Percentiles rank a stretch among this genome's conserved stretches.
phyloP scores from a whole-genome alignment of 108 stramenopile species.

The Schizochytrium sp. region DNA sequence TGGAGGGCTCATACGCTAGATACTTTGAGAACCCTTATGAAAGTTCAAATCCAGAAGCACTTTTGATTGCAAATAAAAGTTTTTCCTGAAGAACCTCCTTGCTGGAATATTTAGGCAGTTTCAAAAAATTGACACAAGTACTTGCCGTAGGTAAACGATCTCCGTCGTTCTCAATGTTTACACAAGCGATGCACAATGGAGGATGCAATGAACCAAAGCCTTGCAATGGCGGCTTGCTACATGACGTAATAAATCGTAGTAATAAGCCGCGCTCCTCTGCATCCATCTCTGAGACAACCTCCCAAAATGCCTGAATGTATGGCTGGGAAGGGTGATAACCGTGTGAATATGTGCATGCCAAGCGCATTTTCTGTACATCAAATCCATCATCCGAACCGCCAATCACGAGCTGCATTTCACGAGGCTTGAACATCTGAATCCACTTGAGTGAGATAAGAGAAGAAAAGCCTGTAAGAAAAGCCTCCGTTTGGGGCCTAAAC shows the following conservation, averaged over 20 bases:
- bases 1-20: too few relatives aligned
- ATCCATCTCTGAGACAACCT: slow-evolving; percentile 85
- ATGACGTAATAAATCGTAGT: slow-evolving; percentile 93
- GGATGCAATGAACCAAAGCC: slow-evolving; percentile 91
- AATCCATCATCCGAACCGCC: slow-evolving; percentile 92
- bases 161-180: slow-evolving; percentile 75
- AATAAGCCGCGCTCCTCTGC: slow-evolving; percentile 89
- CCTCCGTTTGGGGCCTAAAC: slow-evolving; percentile 82
- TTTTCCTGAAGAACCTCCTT: slow-evolving; percentile 86
- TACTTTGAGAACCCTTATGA: neutral
- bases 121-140: slow-evolving; percentile 97
- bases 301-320: slow-evolving; percentile 88
- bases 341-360: slow-evolving; percentile 84
- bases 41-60: slow-evolving; percentile 96
- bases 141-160: slow-evolving; percentile 87
- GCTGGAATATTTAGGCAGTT: slow-evolving; percentile 91
- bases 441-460: slow-evolving; percentile 92
- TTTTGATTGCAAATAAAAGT: slow-evolving; percentile 92
- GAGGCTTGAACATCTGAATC: slow-evolving; percentile 91
- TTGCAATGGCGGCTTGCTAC: slow-evolving; percentile 91
- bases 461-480: slow-evolving; percentile 93
- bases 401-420: slow-evolving; percentile 95
- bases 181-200: slow-evolving; percentile 89
- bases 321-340: slow-evolving; percentile 96
- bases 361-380: slow-evolving; percentile 86